phyloP scores from a whole-genome alignment of 352 stramenopile genomes.

The Phytophthora pistaciae region DNA sequence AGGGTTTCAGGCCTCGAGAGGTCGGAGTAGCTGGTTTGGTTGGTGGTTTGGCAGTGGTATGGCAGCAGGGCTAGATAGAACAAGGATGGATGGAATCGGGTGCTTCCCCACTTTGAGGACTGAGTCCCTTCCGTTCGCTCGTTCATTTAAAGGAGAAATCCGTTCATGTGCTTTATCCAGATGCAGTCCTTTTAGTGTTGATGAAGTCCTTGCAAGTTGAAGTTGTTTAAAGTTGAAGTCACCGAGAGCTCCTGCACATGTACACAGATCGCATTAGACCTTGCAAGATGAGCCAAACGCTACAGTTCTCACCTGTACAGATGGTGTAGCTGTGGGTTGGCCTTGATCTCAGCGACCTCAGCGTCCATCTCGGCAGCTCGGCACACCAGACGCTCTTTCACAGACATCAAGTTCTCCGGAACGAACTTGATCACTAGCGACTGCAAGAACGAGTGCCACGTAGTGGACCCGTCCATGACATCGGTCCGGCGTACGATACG shows the following conservation, averaged over 20 bases:
- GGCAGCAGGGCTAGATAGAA: slow-evolving; percentile 37
- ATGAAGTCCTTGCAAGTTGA: background rate
- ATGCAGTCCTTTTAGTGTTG: background rate
- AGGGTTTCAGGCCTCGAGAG: slow-evolving; percentile 20
- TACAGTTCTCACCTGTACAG: slow-evolving; percentile 77
- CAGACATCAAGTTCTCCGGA: slow-evolving; percentile 61
- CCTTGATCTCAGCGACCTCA: slow-evolving; percentile 64
- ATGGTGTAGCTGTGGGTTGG: slow-evolving; percentile 70
- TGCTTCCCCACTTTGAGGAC: slow-evolving; percentile 39
- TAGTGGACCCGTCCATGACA: slow-evolving; percentile 45
- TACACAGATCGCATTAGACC: background rate
- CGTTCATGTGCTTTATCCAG: slow-evolving; percentile 34
- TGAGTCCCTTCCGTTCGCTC: slow-evolving; percentile 26
- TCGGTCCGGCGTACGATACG: slow-evolving; percentile 42
- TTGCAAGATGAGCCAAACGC: background rate
- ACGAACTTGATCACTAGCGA: slow-evolving; percentile 76
- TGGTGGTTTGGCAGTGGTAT: slow-evolving; percentile 28
- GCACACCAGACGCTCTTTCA: slow-evolving; percentile 72
- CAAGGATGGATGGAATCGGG: slow-evolving; percentile 44
- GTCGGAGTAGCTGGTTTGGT: slow-evolving; percentile 28
- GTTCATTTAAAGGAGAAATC: slow-evolving; percentile 41
- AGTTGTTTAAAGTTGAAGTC: slow-evolving; percentile 9
- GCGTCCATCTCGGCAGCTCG: slow-evolving; percentile 56
- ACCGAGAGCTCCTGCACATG: background rate
- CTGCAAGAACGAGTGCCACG: slow-evolving; percentile 72